Conservation (phyloP, 371 early-diverging fungal species). For the Mucor irregularis region DNA sequence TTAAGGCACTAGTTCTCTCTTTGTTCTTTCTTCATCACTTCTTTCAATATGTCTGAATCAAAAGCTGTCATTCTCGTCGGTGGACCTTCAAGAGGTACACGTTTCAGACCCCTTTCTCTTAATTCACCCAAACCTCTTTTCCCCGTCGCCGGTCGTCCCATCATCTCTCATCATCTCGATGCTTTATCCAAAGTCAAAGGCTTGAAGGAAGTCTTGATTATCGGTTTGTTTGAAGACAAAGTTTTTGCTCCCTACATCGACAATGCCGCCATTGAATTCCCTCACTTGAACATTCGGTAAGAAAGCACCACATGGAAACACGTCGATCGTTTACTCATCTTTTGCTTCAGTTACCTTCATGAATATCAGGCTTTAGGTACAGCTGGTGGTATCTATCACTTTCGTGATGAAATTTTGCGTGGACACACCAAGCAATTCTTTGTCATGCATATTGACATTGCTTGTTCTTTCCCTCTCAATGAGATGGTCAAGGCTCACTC, state of each 20-base stretch:
- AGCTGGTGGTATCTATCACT: constrained; percentile 96
- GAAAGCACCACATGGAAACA: not conserved
- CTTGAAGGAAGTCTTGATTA: constrained; percentile 89
- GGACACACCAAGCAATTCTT: constrained; percentile 90
- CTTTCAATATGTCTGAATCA: constrained; percentile 10
- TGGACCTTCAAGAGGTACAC: constrained; percentile 95
- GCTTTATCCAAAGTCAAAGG: constrained; percentile 86
- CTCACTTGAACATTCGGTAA: constrained; percentile 81
- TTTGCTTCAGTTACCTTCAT: constrained; percentile 78
- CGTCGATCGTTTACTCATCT: not conserved
- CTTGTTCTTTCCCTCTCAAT: constrained; percentile 88
- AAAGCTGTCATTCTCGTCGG: constrained; percentile 97
- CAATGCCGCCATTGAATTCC: constrained; percentile 82
- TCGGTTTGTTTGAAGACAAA: constrained; percentile 95
- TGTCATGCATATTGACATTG: constrained; percentile 95
- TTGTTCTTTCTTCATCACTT: not conserved
- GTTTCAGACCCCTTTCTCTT: constrained; percentile 96
- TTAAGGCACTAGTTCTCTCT: not conserved
- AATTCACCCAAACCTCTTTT: constrained; percentile 96
- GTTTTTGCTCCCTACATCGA: constrained; percentile 88
- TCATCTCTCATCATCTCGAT: constrained; percentile 93
- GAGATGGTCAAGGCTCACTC: constrained; percentile 84
- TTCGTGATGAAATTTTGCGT: constrained; percentile 93
- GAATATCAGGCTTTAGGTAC: constrained; percentile 97
- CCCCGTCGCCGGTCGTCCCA: constrained; percentile 94